phyloP scores from a whole-genome alignment of 305 asterid genomes.

The Stenogyne calaminthoides region DNA sequence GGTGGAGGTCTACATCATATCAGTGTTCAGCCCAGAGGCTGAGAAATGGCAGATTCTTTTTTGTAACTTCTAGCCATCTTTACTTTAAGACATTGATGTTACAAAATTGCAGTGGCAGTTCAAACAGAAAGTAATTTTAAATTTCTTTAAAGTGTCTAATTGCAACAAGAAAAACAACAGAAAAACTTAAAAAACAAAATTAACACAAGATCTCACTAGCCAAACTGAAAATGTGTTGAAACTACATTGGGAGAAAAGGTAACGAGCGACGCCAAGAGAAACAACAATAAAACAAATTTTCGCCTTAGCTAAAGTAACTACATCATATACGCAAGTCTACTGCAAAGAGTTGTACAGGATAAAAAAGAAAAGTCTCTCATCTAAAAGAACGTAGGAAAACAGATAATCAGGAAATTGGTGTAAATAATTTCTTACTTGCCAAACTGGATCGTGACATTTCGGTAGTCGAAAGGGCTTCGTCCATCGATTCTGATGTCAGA shows the following conservation, averaged over 20 bases:
- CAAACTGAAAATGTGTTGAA: background rate
- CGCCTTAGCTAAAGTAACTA: background rate
- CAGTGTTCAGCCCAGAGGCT: background rate
- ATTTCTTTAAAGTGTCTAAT: background rate
- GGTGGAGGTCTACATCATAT: background rate
- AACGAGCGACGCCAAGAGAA: background rate
- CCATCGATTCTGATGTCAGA: conserved; percentile 88
- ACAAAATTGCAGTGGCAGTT: background rate
- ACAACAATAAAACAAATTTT: background rate
- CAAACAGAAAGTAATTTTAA: background rate
- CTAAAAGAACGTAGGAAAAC: background rate
- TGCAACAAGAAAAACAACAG: background rate
- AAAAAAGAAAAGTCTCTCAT: background rate
- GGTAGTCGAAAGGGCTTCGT: conserved; percentile 80
- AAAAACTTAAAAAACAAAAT: background rate
- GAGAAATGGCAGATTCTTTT: background rate
- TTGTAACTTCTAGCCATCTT: background rate
- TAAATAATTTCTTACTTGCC: conserved; percentile 54
- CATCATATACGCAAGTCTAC: background rate
- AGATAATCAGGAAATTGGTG: background rate
- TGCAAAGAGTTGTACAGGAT: background rate
- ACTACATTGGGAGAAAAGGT: background rate
- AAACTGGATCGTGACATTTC: conserved; percentile 66
- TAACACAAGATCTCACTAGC: background rate
- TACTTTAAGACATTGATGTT: background rate